Evolutionary conservation across 2,329 filamentous ascomycete species (phyloP).

Genomic region (Camillea tinctor): DNA sequence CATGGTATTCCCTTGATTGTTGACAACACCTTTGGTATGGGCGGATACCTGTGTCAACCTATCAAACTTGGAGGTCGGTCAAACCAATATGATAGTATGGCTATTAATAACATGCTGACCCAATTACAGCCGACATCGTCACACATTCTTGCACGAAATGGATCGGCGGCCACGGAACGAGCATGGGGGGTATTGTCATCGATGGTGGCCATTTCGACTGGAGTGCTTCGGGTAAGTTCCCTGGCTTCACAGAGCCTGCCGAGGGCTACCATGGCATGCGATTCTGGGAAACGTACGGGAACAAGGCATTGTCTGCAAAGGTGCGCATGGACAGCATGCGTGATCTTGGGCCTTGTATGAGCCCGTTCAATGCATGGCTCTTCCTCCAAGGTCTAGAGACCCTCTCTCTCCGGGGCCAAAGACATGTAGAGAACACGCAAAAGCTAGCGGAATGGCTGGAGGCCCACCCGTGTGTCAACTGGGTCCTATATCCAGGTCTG

Average conservation of each 20-base stretch:
- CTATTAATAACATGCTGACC: slow-evolving; percentile 7
- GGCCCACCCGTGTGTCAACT: slow-evolving; percentile 64
- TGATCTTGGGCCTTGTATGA: slow-evolving; percentile 65
- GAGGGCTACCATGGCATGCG: slow-evolving; percentile 69
- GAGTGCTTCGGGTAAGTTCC: slow-evolving; percentile 67
- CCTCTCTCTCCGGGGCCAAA: slow-evolving; percentile 62
- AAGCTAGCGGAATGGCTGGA: slow-evolving; percentile 67
- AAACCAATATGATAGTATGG: neutral
- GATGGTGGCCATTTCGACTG: slow-evolving; percentile 72
- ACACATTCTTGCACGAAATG: slow-evolving; percentile 72
- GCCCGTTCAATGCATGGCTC: slow-evolving; percentile 71
- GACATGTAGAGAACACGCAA: slow-evolving; percentile 65
- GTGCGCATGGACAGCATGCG: slow-evolving; percentile 69
- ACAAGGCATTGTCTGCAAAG: slow-evolving; percentile 63
- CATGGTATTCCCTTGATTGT: slow-evolving; percentile 41
- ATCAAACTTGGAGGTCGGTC: slow-evolving; percentile 58
- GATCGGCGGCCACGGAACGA: slow-evolving; percentile 73
- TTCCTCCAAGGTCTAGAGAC: slow-evolving; percentile 70
- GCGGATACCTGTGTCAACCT: slow-evolving; percentile 64
- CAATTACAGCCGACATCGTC: slow-evolving; percentile 59
- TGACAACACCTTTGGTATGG: slow-evolving; percentile 72
- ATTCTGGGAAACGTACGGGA: slow-evolving; percentile 69
- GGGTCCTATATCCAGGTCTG: slow-evolving; percentile 71
- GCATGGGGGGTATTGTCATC: slow-evolving; percentile 65
- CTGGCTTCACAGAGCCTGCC: slow-evolving; percentile 67